Percentiles rank a stretch among this genome's conserved stretches.
phyloP scores from a whole-genome alignment of 805 yeast species.

The Spencermartinsiella europaea region DNA sequence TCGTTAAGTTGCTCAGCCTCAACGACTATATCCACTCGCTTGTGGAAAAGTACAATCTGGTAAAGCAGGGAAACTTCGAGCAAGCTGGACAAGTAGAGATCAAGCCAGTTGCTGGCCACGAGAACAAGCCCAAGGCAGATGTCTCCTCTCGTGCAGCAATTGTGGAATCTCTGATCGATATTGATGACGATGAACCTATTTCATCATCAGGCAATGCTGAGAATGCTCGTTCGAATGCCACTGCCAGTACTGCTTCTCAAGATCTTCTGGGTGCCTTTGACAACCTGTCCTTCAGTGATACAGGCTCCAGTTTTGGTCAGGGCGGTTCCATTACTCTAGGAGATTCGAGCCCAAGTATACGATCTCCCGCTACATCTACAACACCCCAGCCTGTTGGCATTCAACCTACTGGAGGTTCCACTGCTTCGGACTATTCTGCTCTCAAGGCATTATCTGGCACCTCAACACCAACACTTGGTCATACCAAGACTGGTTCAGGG shows the following conservation, averaged over 20 bases:
- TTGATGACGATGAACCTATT: slow-evolving; percentile 48
- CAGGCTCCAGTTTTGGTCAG: slow-evolving; percentile 41
- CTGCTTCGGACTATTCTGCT: slow-evolving; percentile 11
- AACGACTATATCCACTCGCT: slow-evolving; percentile 73
- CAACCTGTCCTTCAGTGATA: slow-evolving; percentile 46
- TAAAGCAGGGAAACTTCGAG: slow-evolving; percentile 58
- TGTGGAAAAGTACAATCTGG: slow-evolving; percentile 57
- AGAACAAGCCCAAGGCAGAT: slow-evolving; percentile 22
- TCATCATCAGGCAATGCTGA: slow-evolving; percentile 27
- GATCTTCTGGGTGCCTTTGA: slow-evolving; percentile 76
- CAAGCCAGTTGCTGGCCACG: slow-evolving; percentile 35
- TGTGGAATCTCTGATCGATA: slow-evolving; percentile 62
- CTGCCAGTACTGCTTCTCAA: slow-evolving; percentile 43
- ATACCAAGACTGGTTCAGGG: too few species aligned
- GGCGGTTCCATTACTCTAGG: slow-evolving; percentile 49
- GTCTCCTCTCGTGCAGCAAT: slow-evolving; percentile 32
- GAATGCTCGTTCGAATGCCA: slow-evolving; percentile 24
- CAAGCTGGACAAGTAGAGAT: slow-evolving; percentile 44
- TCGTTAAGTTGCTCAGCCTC: slow-evolving; percentile 57
- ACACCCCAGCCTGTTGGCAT: slow-evolving; percentile 17
- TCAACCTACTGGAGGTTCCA: slow-evolving; percentile 12
- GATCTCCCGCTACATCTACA: slow-evolving; percentile 11
- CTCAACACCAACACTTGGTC: too few species aligned
- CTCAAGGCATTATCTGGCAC: slow-evolving; percentile 6
- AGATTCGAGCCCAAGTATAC: background rate